Evolutionary conservation across 1,284 basidiomycete genomes (phyloP).

Genomic region (Boletellus deceptivus): DNA sequence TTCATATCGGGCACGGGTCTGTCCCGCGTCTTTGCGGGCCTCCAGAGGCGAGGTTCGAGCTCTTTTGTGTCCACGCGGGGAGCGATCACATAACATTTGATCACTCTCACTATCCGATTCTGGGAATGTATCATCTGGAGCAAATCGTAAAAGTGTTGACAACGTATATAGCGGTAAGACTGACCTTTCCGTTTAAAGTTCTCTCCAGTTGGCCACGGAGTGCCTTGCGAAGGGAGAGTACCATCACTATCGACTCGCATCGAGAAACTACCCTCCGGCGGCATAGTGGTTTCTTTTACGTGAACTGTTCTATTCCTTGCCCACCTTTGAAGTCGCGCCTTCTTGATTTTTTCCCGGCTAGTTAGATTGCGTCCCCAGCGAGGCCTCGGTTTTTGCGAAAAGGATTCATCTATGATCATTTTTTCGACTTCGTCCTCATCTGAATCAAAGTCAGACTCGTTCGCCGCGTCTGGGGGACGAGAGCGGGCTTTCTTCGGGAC

Average conservation of each 20-base stretch:
- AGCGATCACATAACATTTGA: slow-evolving; percentile 25
- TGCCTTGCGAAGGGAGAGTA: slow-evolving; percentile 11
- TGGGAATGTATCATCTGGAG: slow-evolving; percentile 13
- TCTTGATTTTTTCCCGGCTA: slow-evolving; percentile 26
- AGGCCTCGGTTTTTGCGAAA: slow-evolving; percentile 12
- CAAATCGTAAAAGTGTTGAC: slow-evolving; percentile 9
- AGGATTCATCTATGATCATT: slow-evolving; percentile 52
- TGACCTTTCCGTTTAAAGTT: slow-evolving; percentile 49
- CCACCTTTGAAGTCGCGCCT: slow-evolving; percentile 28
- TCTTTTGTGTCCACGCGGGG: slow-evolving; percentile 39
- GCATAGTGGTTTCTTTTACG: slow-evolving; percentile 8
- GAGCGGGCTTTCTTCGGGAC: slow-evolving; percentile 30
- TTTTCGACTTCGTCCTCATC: slow-evolving; percentile 53
- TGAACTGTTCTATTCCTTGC: slow-evolving; percentile 18
- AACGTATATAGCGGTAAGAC: not conserved
- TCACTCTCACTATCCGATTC: slow-evolving; percentile 18
- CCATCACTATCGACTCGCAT: slow-evolving; percentile 29
- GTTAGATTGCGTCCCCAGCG: slow-evolving; percentile 9
- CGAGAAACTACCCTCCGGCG: slow-evolving; percentile 30
- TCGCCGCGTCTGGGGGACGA: slow-evolving; percentile 6
- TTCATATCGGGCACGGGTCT: slow-evolving; percentile 34
- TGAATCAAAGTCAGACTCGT: slow-evolving; percentile 28
- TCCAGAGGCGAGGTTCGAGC: slow-evolving; percentile 47
- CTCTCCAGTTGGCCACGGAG: slow-evolving; percentile 23
- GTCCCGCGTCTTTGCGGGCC: slow-evolving; percentile 38